These are phyloP conservation scores for Penstemon barbatus DNA, from an alignment of 257 asterid species.

Conservation along the genomic window DNA sequence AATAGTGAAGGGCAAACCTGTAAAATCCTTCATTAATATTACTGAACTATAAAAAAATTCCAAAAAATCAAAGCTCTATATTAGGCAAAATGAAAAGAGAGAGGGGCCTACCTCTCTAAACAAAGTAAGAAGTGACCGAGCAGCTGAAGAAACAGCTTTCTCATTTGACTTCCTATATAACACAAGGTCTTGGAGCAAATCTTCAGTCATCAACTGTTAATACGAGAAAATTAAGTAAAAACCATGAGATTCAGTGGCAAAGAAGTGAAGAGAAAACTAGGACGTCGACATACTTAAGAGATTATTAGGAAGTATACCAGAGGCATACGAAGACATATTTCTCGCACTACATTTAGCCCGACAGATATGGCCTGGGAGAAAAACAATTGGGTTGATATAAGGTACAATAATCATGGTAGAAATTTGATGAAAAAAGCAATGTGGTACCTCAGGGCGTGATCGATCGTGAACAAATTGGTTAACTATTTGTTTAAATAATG, in stretches of 20 bases:
- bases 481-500: slow-evolving; percentile 87
- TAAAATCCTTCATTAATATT: slow-evolving; percentile 27
- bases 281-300: slow-evolving; percentile 19
- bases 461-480: slow-evolving; percentile 91
- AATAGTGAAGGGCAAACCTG: slow-evolving; percentile 92
- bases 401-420: slow-evolving; percentile 12
- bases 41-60: background rate
- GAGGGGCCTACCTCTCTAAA: slow-evolving; percentile 73
- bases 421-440: slow-evolving; percentile 14
- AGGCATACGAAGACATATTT: slow-evolving; percentile 93
- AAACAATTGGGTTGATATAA: slow-evolving; percentile 8
- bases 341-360: slow-evolving; percentile 83
- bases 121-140: slow-evolving; percentile 80
- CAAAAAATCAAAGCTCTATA: too few species aligned
- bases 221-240: slow-evolving; percentile 20
- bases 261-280: background rate
- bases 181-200: slow-evolving; percentile 94
- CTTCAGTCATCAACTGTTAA: slow-evolving; percentile 94
- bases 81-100: background rate
- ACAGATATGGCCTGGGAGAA: slow-evolving; percentile 78
- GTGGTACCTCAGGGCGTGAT: slow-evolving; percentile 85
- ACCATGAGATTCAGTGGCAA: slow-evolving; percentile 3
- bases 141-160: slow-evolving; percentile 87
- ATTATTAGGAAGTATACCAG: slow-evolving; percentile 57
- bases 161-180: slow-evolving; percentile 79